Conservation (phyloP, 2,329 filamentous ascomycete genomes). For the Rugonectria rugulosa region DNA sequence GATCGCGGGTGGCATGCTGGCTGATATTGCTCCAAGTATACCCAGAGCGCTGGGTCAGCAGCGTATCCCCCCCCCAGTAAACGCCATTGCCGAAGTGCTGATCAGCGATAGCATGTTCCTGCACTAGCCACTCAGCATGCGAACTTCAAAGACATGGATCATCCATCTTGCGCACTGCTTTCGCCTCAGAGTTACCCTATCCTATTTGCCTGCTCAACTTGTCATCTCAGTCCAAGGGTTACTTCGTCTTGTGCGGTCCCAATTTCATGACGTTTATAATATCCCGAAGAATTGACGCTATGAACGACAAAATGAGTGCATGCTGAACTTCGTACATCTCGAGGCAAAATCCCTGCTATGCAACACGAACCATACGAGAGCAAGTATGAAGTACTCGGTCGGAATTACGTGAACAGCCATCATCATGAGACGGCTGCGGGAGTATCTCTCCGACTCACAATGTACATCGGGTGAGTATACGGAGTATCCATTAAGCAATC, state of each 20-base stretch:
- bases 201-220: neutral
- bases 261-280: constrained; percentile 6
- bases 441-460: no score
- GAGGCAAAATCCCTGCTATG: constrained; percentile 11
- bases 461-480: no score
- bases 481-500: constrained; percentile 1
- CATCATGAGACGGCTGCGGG: no score
- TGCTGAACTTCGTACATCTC: no score
- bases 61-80: constrained; percentile 10
- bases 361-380: constrained; percentile 13
- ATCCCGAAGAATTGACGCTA: neutral
- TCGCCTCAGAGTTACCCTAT: no score
- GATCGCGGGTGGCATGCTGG: constrained; percentile 1
- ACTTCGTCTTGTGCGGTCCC: constrained; percentile 8
- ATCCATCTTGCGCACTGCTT: no score
- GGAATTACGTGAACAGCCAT: no score
- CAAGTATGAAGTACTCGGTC: no score
- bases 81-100: constrained; percentile 20
- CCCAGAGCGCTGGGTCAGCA: constrained; percentile 12
- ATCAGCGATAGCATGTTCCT: constrained; percentile 16
- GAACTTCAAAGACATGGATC: constrained; percentile 9
- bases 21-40: neutral
- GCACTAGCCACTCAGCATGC: constrained; percentile 9
- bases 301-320: constrained; percentile 13
- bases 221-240: neutral